Base-by-base conservation (phyloP, 768 basidiomycete genomes). In the Xerocomellus chrysenteron region DNA sequence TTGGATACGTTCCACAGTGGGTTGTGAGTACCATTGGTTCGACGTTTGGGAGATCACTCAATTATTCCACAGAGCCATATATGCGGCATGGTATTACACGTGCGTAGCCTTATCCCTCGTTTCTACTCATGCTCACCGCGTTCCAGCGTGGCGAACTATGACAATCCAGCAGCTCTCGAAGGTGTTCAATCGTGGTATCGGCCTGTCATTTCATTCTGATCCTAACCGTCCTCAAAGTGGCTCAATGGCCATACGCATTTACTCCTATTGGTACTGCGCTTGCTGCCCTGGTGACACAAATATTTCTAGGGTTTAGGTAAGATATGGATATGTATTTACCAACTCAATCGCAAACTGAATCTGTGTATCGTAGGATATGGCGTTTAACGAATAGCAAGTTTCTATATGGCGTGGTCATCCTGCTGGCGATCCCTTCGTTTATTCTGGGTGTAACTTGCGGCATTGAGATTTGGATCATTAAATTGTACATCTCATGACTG, bases 171-270 rank as follows among this genome's bases (percentile, higher is more conserved):
- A 14, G 63, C 60, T n/a, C 57, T 63, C 3, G 39, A 42, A 32
- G 39, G 61, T 60, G 28, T 2, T 56, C 19, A 19, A 19, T 8
- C 5, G 1, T 52, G 19, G 2, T n/a, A 2, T 24, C 26, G 3
- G 11, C 2, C 16, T 32, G 14, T 36, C 35, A 6, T 13, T 45
- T 37, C 5, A 6, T 4, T 37, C 37, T 24, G 7, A 3, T 47
- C 10, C 41, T 60, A 13, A 60, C 11, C 3, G 8, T 30, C 3
- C 5, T 57, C 50, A 2, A 61, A 80, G 79, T 65, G 39, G 74
- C 75, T 50, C 67, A 67, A n/a, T 83, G 82, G 80, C 77, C 77
- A 2, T 78, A 80, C 45, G 75, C 79, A 2, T 80, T 83, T 52
- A 82, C 80, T 0, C 78, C 81, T 5, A 66, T 76, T 21, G 78